phyloP scores from a whole-genome alignment of 2,329 filamentous ascomycete species.

The Colletotrichum liaoningense region DNA sequence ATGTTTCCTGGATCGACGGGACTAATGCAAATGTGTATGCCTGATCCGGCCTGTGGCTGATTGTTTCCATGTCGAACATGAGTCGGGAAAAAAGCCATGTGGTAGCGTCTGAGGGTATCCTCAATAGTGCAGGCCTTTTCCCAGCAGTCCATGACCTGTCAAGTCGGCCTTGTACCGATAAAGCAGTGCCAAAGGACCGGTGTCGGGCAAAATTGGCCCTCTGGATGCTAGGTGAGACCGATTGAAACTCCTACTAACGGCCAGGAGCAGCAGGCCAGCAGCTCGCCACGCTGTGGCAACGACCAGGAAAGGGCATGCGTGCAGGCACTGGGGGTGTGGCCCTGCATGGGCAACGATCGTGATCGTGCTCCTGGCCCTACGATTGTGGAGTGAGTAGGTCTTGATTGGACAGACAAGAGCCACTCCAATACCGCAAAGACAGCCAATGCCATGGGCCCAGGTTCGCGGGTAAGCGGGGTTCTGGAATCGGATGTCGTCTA shows the following conservation, averaged over 20 bases:
- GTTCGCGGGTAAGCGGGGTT: neutral
- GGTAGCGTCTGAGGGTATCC: neutral
- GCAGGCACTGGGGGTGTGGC: neutral
- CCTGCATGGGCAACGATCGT: neutral
- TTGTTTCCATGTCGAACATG: neutral
- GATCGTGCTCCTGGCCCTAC: neutral
- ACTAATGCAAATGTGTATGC: neutral
- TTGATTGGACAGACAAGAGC: neutral
- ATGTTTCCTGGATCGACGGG: neutral
- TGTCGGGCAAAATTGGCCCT: neutral
- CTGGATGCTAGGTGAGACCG: neutral
- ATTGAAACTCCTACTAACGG: neutral
- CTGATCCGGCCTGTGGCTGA: neutral
- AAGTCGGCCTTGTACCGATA: neutral
- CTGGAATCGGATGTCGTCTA: conserved; percentile 1
- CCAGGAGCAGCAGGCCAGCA: no score
- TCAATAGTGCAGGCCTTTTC: neutral
- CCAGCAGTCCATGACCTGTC: neutral
- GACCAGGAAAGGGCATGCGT: neutral
- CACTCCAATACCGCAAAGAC: neutral
- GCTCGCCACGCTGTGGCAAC: neutral
- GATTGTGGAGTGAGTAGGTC: neutral
- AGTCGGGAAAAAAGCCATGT: neutral
- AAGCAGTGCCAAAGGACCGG: neutral
- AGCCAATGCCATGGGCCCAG: neutral